phyloP scores from a whole-genome alignment of 1,284 basidiomycete species.

The Leccinum fuscescens region DNA sequence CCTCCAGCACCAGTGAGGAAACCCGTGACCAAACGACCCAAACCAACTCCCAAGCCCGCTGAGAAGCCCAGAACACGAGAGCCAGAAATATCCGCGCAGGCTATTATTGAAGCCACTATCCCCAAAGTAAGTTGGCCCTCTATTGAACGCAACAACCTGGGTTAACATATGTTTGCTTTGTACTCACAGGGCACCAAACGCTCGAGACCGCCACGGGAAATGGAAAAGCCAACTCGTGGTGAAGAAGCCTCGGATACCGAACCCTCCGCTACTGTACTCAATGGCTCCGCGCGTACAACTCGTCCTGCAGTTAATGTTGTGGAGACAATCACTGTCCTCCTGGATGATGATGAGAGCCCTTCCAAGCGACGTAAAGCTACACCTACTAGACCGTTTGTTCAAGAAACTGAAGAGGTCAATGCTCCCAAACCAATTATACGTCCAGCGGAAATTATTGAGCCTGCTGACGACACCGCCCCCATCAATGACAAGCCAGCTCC shows the following conservation, averaged over 20 bases:
- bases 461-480: conserved; percentile 27
- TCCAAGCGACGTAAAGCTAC: conserved; percentile 42
- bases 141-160: neutral
- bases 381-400: conserved; percentile 2
- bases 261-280: conserved; percentile 25
- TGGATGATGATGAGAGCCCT: conserved; percentile 36
- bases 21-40: conserved; percentile 35
- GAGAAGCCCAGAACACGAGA: conserved; percentile 34
- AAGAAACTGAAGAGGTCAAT: conserved; percentile 38
- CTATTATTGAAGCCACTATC: conserved; percentile 69
- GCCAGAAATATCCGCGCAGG: conserved; percentile 49
- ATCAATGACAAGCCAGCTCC: conserved; percentile 17
- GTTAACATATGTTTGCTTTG: neutral
- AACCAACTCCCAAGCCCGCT: conserved; percentile 28
- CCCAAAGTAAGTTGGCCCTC: conserved; percentile 51
- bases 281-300: conserved; percentile 18
- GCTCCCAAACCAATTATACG: conserved; percentile 24
- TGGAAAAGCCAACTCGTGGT: conserved; percentile 21
- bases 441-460: conserved; percentile 44
- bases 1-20: conserved; percentile 40
- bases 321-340: conserved; percentile 25
- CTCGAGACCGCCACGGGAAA: conserved; percentile 56
- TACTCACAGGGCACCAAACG: conserved; percentile 62
- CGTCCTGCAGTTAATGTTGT: conserved; percentile 5
- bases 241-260: conserved; percentile 12